Conservation (phyloP, 768 basidiomycete genomes). For the Hygrophoropsis aurantiaca region DNA sequence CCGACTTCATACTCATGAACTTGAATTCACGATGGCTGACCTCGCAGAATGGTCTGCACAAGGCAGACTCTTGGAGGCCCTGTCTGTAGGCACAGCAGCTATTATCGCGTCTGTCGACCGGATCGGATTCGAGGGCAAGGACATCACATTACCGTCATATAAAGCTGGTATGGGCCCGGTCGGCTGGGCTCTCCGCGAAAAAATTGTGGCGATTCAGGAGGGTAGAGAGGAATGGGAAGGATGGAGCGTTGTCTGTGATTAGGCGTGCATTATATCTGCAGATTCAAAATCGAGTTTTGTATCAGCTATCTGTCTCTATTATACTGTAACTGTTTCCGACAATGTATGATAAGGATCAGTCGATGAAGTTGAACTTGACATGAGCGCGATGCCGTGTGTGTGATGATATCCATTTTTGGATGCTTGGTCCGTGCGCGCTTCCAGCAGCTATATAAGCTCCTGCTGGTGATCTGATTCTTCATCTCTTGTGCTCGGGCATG, state of each 20-base stretch:
- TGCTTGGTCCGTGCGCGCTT: conserved; percentile 53
- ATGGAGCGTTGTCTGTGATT: conserved; percentile 55
- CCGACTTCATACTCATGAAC: conserved; percentile 52
- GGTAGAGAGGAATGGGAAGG: conserved; percentile 59
- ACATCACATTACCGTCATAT: conserved; percentile 63
- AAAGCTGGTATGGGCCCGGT: conserved; percentile 50
- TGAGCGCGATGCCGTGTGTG: too few relatives aligned
- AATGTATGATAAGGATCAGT: too few relatives aligned
- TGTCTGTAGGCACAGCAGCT: conserved; percentile 84
- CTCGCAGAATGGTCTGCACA: conserved; percentile 52
- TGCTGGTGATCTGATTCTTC: conserved; percentile 22
- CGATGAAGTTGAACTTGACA: too few relatives aligned
- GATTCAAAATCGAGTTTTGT: too few relatives aligned
- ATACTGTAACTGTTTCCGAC: too few relatives aligned
- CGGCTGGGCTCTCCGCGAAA: conserved; percentile 66
- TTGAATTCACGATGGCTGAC: conserved; percentile 57
- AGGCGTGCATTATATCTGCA: too few relatives aligned
- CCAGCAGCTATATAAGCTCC: conserved; percentile 33
- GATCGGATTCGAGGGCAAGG: conserved; percentile 71
- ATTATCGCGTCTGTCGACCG: conserved; percentile 70
- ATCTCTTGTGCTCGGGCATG: conserved; percentile 96
- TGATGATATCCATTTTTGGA: too few relatives aligned
- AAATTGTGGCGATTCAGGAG: conserved; percentile 75
- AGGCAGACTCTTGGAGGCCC: conserved; percentile 77
- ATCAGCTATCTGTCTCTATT: too few relatives aligned